Evolutionary conservation across 257 asterid genomes (phyloP), one percentile per base, ranked within the genome.

Genomic region (Capsicum rhomboideum): DNA sequence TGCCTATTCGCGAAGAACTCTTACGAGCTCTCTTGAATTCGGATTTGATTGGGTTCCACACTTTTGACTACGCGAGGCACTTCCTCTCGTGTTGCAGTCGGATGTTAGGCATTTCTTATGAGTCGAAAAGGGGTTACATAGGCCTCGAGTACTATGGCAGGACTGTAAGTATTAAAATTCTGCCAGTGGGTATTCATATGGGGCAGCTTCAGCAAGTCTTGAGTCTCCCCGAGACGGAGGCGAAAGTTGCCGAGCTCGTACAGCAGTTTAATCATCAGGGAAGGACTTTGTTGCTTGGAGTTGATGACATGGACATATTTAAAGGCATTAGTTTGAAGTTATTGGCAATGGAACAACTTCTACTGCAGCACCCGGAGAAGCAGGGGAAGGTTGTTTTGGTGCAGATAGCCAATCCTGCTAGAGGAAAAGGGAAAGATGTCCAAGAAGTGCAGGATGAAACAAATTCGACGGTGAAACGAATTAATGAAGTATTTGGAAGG

Each of bases 121-220:
- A 94, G 89, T 94, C 98, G 6, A 94, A 93, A 85, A 87, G 98
- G 90, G 98, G 98, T 75, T 94, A 94, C 83, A 94, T 94, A 44
- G 97, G 98, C 64, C 91, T 94, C 0, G 98, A 94, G 85, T 94
- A 94, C 83, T 94, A 94, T n/a, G 98, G 98, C 28, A 88, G 98
- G 72, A 94, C 97, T 0, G 97, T 94, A 11, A 94, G 97, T 86
- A 93, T 94, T 87, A 94, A 94, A 80, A 94, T 94, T 82, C 94
- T 94, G n/a, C 98, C 98, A 0, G 98, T 94, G 56, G 98, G 98
- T 66, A 94, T 94, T 63, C 97, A 94, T 83, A 90, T 94, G 98
- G 96, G 92, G 2, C 98, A 91, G 90, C 97, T 94, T 85, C 93
- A 93, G 78, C 93, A 95, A 3, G 94, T 93, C 79, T 84, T 94